Evolutionary conservation across 371 early-diverging fungal genomes (phyloP).

Genomic region (Gilbertella persicaria): DNA sequence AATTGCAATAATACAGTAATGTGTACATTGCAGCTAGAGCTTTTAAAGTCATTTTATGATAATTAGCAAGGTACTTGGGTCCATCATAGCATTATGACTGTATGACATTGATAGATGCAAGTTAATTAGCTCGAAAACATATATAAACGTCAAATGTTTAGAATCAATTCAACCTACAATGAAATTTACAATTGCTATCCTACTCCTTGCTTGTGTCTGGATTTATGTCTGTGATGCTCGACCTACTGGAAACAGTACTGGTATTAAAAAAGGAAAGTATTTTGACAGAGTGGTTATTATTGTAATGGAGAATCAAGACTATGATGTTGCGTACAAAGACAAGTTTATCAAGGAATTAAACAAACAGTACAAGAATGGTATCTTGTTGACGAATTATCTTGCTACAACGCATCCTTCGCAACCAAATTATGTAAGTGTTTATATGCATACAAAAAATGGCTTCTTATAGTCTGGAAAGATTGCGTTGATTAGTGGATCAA

Average conservation of each 20-base stretch:
- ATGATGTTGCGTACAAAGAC: constrained; percentile 34
- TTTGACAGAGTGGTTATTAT: constrained; percentile 54
- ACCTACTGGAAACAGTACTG: background rate
- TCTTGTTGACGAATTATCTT: constrained; percentile 36
- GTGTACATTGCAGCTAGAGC: too few species aligned
- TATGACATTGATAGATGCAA: too few species aligned
- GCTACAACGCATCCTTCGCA: constrained; percentile 46
- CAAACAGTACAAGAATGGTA: constrained; percentile 23
- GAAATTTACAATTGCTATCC: too few species aligned
- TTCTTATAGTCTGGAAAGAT: constrained; percentile 15
- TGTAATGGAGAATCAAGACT: constrained; percentile 54
- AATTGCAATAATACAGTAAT: too few species aligned
- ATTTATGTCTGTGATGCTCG: too few species aligned
- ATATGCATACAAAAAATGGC: constrained; percentile 35
- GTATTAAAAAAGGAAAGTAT: constrained; percentile 22
- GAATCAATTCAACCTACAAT: too few species aligned
- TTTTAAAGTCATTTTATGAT: too few species aligned
- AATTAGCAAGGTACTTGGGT: too few species aligned
- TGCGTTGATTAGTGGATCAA: constrained; percentile 47
- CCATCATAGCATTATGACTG: too few species aligned
- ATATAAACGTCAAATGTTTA: too few species aligned
- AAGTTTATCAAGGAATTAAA: constrained; percentile 35
- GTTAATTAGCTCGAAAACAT: too few species aligned
- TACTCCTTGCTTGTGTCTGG: too few species aligned
- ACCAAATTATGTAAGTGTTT: constrained; percentile 47